Conservation (phyloP, 805 yeast species). For the Candida xyloterini region DNA sequence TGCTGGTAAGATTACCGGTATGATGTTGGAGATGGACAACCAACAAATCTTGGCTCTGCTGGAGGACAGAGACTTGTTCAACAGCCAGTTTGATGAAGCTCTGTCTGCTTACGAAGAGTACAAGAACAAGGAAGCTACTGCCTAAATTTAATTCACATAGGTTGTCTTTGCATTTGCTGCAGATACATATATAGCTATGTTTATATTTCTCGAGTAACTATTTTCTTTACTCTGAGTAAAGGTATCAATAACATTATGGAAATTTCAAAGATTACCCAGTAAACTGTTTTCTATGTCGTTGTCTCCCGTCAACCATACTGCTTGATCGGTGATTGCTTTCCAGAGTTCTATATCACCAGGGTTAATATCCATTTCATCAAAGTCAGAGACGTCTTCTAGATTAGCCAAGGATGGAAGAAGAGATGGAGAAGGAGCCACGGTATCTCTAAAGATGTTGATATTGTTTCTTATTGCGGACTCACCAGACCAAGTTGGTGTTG, state of each 20-base stretch:
- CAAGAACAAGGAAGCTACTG: conserved; percentile 48
- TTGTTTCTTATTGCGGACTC: neutral
- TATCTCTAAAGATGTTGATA: neutral
- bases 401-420: conserved; percentile 32
- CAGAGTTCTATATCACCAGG: conserved; percentile 54
- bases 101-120: conserved; percentile 89
- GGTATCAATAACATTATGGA: neutral
- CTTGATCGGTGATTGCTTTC: conserved; percentile 76
- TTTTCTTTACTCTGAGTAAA: conserved; percentile 1
- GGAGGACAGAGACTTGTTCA: conserved; percentile 86
- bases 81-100: conserved; percentile 92
- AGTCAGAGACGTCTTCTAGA: conserved; percentile 34
- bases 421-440: conserved; percentile 4
- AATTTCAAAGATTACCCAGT: conserved; percentile 10
- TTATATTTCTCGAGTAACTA: conserved; percentile 8
- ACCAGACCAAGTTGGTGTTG: conserved; percentile 13
- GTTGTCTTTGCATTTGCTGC: conserved; percentile 10
- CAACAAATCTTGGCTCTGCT: conserved; percentile 83
- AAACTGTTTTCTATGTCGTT: conserved; percentile 37
- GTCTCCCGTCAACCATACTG: conserved; percentile 63
- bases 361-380: conserved; percentile 34
- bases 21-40: conserved; percentile 94
- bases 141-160: conserved; percentile 8
- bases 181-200: conserved; percentile 1
- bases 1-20: conserved; percentile 98